Percentiles rank a stretch among this genome's conserved stretches.
phyloP scores from a whole-genome alignment of 768 basidiomycete genomes.

The Kwoniella pini region DNA sequence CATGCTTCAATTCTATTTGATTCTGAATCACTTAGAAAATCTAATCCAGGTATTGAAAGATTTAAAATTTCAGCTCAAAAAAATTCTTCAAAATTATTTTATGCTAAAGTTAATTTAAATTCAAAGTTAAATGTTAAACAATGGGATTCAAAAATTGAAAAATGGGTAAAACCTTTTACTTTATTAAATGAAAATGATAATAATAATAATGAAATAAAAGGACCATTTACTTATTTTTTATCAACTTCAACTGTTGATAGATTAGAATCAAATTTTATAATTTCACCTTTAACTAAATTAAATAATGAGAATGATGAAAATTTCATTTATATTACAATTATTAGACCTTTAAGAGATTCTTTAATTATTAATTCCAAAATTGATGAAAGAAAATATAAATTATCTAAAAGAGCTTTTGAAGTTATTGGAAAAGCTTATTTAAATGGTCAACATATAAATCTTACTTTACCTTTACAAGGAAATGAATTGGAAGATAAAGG shows the following conservation, averaged over 20 bases:
- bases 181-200: too few species aligned
- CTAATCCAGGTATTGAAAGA: slow-evolving; percentile 74
- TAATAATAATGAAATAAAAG: slow-evolving; percentile 58
- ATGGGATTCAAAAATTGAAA: slow-evolving; percentile 62
- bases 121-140: slow-evolving; percentile 57
- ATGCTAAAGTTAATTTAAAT: slow-evolving; percentile 62
- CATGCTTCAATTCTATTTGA: slow-evolving; percentile 77
- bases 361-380: slow-evolving; percentile 26
- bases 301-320: slow-evolving; percentile 45
- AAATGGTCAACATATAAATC: slow-evolving; percentile 68
- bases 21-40: slow-evolving; percentile 66
- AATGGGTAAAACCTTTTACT: slow-evolving; percentile 55
- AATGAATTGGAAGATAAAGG: slow-evolving; percentile 58
- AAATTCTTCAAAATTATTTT: slow-evolving; percentile 74
- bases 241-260: slow-evolving; percentile 80
- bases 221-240: slow-evolving; percentile 85
- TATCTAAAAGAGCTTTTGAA: slow-evolving; percentile 57
- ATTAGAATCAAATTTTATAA: slow-evolving; percentile 77
- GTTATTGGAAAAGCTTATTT: slow-evolving; percentile 72
- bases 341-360: slow-evolving; percentile 64
- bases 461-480: slow-evolving; percentile 60
- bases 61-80: slow-evolving; percentile 81
- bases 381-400: slow-evolving; percentile 32
- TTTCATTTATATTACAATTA: slow-evolving; percentile 71
- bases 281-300: slow-evolving; percentile 75